These are phyloP conservation scores for Chenopodium album DNA, from an alignment of 148 eudicot genomes.

Conservation along the genomic window DNA sequence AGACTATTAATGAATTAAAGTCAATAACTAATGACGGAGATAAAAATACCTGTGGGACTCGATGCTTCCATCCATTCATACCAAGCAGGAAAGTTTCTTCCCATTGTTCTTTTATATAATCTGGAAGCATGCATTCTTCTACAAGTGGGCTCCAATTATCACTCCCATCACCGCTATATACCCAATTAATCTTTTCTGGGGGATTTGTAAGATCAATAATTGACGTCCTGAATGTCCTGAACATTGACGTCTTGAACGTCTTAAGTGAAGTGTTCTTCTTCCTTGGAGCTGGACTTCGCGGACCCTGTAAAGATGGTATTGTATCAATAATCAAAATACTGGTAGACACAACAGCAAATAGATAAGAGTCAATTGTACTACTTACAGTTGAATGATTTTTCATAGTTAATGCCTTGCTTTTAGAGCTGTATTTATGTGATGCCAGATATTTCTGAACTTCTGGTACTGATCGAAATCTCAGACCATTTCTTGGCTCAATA, in stretches of 20 bases:
- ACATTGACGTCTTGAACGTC: constrained; percentile 15
- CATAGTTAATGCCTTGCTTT: constrained; percentile 30
- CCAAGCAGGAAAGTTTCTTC: constrained; percentile 36
- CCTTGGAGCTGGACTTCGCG: constrained; percentile 22
- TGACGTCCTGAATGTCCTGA: constrained; percentile 22
- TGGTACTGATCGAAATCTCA: constrained; percentile 62
- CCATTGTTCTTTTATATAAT: constrained; percentile 35
- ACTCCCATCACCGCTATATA: constrained; percentile 27
- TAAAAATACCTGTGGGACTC: constrained; percentile 35
- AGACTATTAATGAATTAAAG: not conserved
- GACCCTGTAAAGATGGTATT: constrained; percentile 12
- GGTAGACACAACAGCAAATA: not conserved
- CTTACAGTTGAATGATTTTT: constrained; percentile 33
- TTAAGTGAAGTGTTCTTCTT: constrained; percentile 24
- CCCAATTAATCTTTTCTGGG: constrained; percentile 38
- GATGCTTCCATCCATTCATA: constrained; percentile 32
- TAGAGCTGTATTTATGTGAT: constrained; percentile 34
- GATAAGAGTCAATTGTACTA: constrained; percentile 1
- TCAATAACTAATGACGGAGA: not conserved
- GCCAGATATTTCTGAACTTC: constrained; percentile 60
- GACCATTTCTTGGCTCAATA: constrained; percentile 59
- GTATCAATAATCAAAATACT: not conserved
- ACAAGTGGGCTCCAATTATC: constrained; percentile 39
- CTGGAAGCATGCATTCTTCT: constrained; percentile 31
- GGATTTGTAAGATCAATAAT: constrained; percentile 25